Base-by-base conservation (phyloP, 495 filamentous ascomycete species). In the Margaritispora aquatica region DNA sequence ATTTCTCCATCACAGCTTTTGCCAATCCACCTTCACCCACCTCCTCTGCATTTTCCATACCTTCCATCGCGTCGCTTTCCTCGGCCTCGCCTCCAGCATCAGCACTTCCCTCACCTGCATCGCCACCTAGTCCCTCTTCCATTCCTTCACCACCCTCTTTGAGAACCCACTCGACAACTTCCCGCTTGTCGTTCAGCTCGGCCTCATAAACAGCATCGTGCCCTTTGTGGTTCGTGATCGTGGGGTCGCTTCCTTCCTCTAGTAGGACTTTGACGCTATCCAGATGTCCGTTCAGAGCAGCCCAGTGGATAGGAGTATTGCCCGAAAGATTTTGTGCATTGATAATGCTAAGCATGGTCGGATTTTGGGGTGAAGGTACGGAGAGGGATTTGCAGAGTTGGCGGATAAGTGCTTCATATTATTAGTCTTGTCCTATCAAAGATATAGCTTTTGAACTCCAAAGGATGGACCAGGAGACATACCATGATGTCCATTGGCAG, bases 231-330 rank as follows among this genome's bases (percentile, higher is more conserved):
- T 97, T 97, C 68, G 79, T 81, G 24, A 89, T 74, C 23, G 82
- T 79, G 13, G 88, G 79, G 61, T 92, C 87, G 1, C 91, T 89
- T 2, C 89, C 89, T 3, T 67, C 67, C 4, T 84, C 82, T 38
- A 85, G 76, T 13, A 97, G 81, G 2, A 82, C 67, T 75, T 94
- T 88, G 13, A 96, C 92, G 22, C 84, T 81, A 27, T 81, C 80
- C 1, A 96, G 71, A 65, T 96, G 90, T 15, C 93, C 92, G 61
- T 94, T 93, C 58, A 96, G 74, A 1, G 90, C 86, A 0, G 92
- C 93, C 90, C 90, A 97, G 75, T 97, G 92, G 54, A 97, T 73
- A 1, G 90, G 78, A 11, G 93, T 96, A 74, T 96, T 96, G 26
- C 90, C 92, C 24, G 85, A 83, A 58, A 81, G 69, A 62, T 97